Base-by-base conservation (phyloP, 306 rosid genomes). In the Fragaria iinumae region DNA sequence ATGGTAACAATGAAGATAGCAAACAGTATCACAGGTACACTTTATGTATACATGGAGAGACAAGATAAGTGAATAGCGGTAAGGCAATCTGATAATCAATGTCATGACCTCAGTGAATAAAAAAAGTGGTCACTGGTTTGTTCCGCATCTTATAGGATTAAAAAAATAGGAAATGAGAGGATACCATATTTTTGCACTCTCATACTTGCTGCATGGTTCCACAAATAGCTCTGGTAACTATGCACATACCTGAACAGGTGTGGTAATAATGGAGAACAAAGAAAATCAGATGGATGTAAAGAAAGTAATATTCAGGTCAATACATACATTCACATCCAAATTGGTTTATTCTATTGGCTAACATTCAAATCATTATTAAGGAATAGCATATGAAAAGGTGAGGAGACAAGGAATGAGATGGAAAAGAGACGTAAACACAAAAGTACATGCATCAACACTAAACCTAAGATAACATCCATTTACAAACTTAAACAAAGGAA, bases 191-290 rank as follows among this genome's bases (percentile, higher is more conserved):
- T 90, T 82, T 95, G 88, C 86, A 92, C 93, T 86, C 99, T 92
- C 77, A 72, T 79, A 84, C 97, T 95, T 49, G 97, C 93, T 65
- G 97, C 96, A 80, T 92, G 91, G 83, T 92, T 95, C 99, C 97
- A 95, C 80, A 95, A 85, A 83, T 87, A 90, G 91, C 99, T 95
- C 87, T 95, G 99, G 74, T 92, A 95, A 85, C 99, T 92, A 79
- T 95, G 98, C 25, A 95, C 87, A 73, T 95, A 95, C 98, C 98
- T 95, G 81, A 77, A 82, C 36, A 59, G 12, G 39, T 50, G 59
- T 43, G 29, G 49, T 59, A 43, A 60, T 10, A 41, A 73, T 21
- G 1, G 17, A 21, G 55, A 44, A 45, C 20, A 25, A 3, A 69
- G 44, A 69, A 29, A n/a, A 34, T 34, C 65, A 72, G 48, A 36